Evolutionary conservation across 2,329 filamentous ascomycete species (phyloP), one percentile per base, ranked within the genome.

Genomic region (Metarhizium brunneum): DNA sequence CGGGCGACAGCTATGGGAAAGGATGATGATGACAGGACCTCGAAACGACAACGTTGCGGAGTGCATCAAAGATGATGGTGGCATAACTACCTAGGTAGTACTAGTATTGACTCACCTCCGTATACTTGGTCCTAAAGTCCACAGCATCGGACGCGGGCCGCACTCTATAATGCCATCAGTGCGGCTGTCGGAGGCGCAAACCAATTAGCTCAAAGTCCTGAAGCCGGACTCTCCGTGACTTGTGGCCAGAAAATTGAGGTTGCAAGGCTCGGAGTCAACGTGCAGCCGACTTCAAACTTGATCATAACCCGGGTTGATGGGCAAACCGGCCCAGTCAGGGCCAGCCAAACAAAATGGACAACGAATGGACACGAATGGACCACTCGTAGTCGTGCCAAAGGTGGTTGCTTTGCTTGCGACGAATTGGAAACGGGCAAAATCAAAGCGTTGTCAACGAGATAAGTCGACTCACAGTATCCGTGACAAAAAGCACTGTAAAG

Each of bases 381-480:
- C 48, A 50, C 48, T 50, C 48, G n/a, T 18, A 47, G 43, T 20
- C 43, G 20, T 47, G 43, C 48, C 29, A 32, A 35, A 35, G 25
- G 25, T 6, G 43, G n/a, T 18, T 25, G 25, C 25, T 25, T 25
- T 25, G 25, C 25, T 25, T 25, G 58, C 38, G 59, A 62, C 61
- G 60, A 64, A 64, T 63, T 59, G 57, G 57, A 61, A 58, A 50
- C 59, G 57, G 58, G 55, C 54, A 57, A 62, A 61, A 62, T 58
- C 56, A 59, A 64, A 63, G 61, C 60, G 51, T 52, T 54, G 43
- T 50, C 54, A 49, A 47, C 25, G 60, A 60, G 54, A 63, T 66
- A 58, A 50, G 10, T 11, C 11, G 0, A 1, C 10, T 6, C 5
- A 43, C 36, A 14, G 50, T 52, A 38, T n/a, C 10, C 16, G 43